Evolutionary conservation across 2,329 filamentous ascomycete genomes (phyloP).

Genomic region (Fusarium nygamai): DNA sequence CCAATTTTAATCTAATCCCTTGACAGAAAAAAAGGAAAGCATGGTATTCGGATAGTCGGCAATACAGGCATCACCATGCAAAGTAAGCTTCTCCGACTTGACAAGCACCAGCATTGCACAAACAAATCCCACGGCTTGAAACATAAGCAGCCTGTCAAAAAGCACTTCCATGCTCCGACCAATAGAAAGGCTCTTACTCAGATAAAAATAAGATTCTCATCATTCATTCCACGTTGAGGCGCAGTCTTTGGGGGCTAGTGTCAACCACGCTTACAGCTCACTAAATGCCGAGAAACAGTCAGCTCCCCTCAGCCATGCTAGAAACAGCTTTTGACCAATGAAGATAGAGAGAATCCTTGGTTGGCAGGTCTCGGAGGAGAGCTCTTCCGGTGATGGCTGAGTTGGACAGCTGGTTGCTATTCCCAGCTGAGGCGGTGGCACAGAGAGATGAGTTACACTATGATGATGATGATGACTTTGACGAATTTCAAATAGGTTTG

Average conservation of each 20-base stretch:
- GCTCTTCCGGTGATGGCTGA: conserved; percentile 23
- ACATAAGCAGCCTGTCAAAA: neutral
- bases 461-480: neutral
- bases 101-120: neutral
- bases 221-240: conserved; percentile 1
- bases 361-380: conserved; percentile 9
- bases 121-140: neutral
- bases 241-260: conserved; percentile 31
- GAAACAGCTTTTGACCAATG: neutral
- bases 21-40: neutral
- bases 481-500: neutral
- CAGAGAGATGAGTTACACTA: neutral
- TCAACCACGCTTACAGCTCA: conserved; percentile 22
- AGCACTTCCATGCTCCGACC: neutral
- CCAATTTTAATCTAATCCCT: too few species aligned
- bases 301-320: conserved; percentile 24
- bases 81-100: neutral
- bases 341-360: neutral
- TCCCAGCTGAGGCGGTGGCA: conserved; percentile 20
- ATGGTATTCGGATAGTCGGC: neutral
- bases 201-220: conserved; percentile 19
- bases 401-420: conserved; percentile 26
- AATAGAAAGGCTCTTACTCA: neutral
- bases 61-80: neutral
- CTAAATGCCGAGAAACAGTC: conserved; percentile 16